phyloP scores from a whole-genome alignment of 345 rosid genomes.

The Eucalyptus coolabah region DNA sequence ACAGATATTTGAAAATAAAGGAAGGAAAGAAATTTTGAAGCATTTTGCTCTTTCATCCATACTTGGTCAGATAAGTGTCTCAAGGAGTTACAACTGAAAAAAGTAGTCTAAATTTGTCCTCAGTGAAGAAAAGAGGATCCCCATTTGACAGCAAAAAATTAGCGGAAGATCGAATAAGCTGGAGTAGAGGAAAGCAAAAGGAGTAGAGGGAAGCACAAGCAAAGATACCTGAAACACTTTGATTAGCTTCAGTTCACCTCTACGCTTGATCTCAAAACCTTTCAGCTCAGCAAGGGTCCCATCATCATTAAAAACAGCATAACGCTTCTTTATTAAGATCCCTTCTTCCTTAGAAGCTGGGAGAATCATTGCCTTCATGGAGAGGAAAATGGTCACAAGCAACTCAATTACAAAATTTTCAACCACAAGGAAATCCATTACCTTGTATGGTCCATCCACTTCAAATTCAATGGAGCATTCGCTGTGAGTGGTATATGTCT shows the following conservation, averaged over 20 bases:
- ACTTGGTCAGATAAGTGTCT: background rate
- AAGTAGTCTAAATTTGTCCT: background rate
- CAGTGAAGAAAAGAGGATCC: background rate
- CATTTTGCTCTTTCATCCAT: background rate
- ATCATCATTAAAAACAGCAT: constrained; percentile 97
- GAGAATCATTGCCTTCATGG: constrained; percentile 83
- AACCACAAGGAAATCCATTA: constrained; percentile 2
- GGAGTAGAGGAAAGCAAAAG: background rate
- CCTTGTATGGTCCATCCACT: constrained; percentile 99
- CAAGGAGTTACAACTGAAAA: background rate
- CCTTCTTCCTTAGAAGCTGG: constrained; percentile 99
- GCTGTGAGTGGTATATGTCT: constrained; percentile 67
- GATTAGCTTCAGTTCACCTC: constrained; percentile 98
- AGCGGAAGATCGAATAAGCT: background rate
- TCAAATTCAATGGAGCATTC: constrained; percentile 99
- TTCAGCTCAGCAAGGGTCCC: constrained; percentile 98
- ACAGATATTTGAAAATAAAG: background rate
- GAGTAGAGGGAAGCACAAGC: background rate
- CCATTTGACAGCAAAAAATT: background rate
- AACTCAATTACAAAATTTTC: background rate
- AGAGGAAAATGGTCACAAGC: background rate
- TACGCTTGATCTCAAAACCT: constrained; percentile 98
- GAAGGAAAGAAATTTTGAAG: background rate
- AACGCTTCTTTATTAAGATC: constrained; percentile 86
- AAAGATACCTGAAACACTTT: constrained; percentile 86